Base-by-base conservation (phyloP, 2,329 filamentous ascomycete species). In the Eutypa lata region DNA sequence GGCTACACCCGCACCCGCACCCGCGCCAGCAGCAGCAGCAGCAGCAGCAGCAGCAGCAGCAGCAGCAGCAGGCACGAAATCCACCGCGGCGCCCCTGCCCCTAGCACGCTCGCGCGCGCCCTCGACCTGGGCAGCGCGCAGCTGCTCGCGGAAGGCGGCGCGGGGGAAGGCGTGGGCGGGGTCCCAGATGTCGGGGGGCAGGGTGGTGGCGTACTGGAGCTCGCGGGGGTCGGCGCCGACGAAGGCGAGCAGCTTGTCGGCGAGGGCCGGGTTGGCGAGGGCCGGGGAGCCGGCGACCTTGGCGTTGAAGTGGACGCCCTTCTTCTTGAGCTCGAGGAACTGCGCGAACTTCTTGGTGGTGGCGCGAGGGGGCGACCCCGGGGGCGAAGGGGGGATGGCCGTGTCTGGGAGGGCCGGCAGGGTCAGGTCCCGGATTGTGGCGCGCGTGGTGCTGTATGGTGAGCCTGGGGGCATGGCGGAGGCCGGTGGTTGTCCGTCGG, bases 231-330 rank as follows among this genome's bases (percentile, higher is more conserved):
- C 73, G 21, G 84, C 76, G 3, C 61, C 66, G 14, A 86, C 85
- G 71, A 90, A 92, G 22, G 76, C 78, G 73, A 91, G 78, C 51
- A 93, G 75, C 71, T 89, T 91, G 57, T 88, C 83, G 69, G 84
- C 81, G 50, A 92, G 73, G 42, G 80, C 82, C 2, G 90, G 90
- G 65, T 93, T 93, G 49, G 82, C 81, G 53, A 92, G 73, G 7
- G 87, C 83, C 1, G 81, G 72, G 0, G 86, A 88, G 53, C 79
- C 78, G 35, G 87, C 82, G 8, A 94, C 75, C 56, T 88, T 86
- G 61, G 84, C 77, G 68, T 94, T 92, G 76, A 93, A 93, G 70
- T 94, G 90, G 16, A 86, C 77, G 4, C 86, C 86, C 57, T 87
- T 83, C 64, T 83, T 84, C 73, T 94, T 94, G n/a, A 93, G 78